Conservation (phyloP, 768 basidiomycete genomes). For the Leccinum uliginosum region DNA sequence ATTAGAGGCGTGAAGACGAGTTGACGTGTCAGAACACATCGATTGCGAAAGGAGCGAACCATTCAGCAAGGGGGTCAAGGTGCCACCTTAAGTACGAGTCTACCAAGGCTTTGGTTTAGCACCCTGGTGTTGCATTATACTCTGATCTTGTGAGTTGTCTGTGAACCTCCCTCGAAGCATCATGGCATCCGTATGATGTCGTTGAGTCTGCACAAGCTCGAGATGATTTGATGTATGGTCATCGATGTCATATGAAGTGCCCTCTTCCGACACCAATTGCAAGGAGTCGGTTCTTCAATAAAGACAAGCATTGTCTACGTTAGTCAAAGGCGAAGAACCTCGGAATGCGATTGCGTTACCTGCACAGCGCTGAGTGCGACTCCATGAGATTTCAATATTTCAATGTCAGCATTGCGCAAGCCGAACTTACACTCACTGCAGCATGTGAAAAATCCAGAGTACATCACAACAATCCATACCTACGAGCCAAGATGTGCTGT, state of each 20-base stretch:
- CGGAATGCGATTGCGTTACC: slow-evolving; percentile 8
- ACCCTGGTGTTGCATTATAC: slow-evolving; percentile 14
- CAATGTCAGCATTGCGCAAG: not conserved
- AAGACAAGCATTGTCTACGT: not conserved
- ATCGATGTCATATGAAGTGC: slow-evolving; percentile 2
- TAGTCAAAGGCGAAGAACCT: not conserved
- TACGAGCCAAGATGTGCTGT: not conserved
- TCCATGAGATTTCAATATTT: slow-evolving; percentile 3
- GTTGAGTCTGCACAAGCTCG: slow-evolving; percentile 15
- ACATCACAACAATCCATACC: slow-evolving; percentile 25
- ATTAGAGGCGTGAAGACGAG: not conserved
- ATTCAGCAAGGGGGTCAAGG: not conserved
- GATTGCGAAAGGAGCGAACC: no score
- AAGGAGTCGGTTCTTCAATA: slow-evolving; percentile 9
- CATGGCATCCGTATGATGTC: slow-evolving; percentile 9
- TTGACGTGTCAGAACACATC: not conserved
- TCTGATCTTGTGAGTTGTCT: slow-evolving; percentile 5
- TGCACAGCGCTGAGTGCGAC: slow-evolving; percentile 5
- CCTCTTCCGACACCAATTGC: slow-evolving; percentile 16
- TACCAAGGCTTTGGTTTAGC: slow-evolving; percentile 12
- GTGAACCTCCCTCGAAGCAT: slow-evolving; percentile 11
- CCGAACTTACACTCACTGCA: slow-evolving; percentile 15
- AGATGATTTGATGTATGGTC: not conserved
- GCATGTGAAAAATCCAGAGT: slow-evolving; percentile 18
- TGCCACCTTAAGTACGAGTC: not conserved